Base-by-base conservation (phyloP, 2,329 filamentous ascomycete genomes). In the Diplocarpon mali region DNA sequence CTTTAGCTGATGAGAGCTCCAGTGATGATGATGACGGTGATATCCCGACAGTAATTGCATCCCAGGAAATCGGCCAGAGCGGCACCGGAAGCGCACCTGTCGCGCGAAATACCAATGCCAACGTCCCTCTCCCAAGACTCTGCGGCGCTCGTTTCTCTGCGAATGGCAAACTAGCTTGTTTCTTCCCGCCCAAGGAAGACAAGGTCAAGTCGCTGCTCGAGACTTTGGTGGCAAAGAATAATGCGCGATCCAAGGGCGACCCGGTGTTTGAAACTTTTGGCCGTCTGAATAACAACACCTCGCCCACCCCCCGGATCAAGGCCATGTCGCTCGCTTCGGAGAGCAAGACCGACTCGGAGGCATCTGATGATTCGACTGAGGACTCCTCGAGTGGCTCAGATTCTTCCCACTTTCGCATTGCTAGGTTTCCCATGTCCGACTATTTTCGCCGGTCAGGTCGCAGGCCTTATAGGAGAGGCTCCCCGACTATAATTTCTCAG, bases 21-120 rank as follows among this genome's bases (percentile, higher is more conserved):
- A 93, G 85, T 56, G 83, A 87, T 50, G 83, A 86, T 48, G 85
- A 89, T 52, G 85, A 89, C 38, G 66, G 65, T 11, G 52, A 61
- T 50, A 60, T 62, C 36, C 59, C 59, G 24, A 52, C 58, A n/a
- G 72, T 70, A 11, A 71, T 73, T 43, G 75, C 80, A 72, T 80
- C 76, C 6, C 76, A 79, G 51, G 76, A 80, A 52, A 65, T 80
- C 16, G 70, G 68, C 35, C 68, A 70, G 8, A 76, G 71, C 48
- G 67, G 66, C 16, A 65, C 69, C 3, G 74, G 75, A 35, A 70
- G 69, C 4, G 70, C 72, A 2, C 64, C 79, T 36, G 69, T 69
- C 1, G 67, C 72, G 1, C 64, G 67, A 6, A 72, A 71, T 47
- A 69, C 73, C 14, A 62, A 63, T 52, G 69, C 56, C n/a, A 62